phyloP scores from a whole-genome alignment of 495 filamentous ascomycete genomes.

The Pyrenopolyporus hunteri region DNA sequence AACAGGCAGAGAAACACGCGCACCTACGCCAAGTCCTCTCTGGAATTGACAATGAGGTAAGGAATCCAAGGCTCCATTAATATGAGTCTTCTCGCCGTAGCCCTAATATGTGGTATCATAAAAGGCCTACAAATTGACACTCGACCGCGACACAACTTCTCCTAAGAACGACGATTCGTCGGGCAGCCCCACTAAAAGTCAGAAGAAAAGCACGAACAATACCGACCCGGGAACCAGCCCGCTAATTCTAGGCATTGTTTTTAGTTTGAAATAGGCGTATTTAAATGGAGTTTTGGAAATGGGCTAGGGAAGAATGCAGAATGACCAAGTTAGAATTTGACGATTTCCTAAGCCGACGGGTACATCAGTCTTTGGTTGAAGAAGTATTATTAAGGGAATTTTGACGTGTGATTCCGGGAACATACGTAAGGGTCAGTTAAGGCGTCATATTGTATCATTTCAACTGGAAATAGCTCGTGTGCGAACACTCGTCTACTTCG shows the following conservation, averaged over 20 bases:
- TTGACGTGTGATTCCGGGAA: no score
- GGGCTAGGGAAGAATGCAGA: no score
- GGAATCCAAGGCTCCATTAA: no score
- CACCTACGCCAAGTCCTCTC: background rate
- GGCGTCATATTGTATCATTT: no score
- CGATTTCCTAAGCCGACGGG: no score
- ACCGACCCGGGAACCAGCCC: background rate
- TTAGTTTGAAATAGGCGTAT: conserved; percentile 1
- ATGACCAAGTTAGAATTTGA: no score
- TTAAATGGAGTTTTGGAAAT: no score
- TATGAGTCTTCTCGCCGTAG: no score
- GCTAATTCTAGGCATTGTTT: background rate
- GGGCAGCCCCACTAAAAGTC: background rate
- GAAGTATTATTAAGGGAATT: background rate
- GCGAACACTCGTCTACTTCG: no score
- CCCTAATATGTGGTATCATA: background rate
- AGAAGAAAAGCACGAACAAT: background rate
- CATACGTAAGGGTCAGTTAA: no score
- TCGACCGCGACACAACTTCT: background rate
- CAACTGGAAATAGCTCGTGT: no score
- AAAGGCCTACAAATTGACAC: background rate
- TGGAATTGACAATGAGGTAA: background rate
- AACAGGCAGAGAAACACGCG: background rate
- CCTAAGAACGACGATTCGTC: background rate
- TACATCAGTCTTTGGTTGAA: background rate